Conservation (phyloP, 441 rosid genomes). For the Euphorbia schlechtendalii region DNA sequence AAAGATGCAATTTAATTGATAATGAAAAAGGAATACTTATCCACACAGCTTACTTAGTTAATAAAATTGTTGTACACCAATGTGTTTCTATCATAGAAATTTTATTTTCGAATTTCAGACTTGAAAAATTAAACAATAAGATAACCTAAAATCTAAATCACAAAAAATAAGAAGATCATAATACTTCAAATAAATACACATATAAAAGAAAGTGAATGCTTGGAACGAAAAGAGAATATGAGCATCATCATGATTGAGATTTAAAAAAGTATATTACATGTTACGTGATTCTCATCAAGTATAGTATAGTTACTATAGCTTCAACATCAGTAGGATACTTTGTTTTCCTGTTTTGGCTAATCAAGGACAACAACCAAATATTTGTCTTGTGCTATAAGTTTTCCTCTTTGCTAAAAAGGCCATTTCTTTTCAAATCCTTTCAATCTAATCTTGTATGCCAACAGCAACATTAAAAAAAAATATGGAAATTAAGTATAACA, state of each 20-base stretch:
- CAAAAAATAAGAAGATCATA: too few species aligned
- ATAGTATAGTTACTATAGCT: conserved; percentile 12
- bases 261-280: neutral
- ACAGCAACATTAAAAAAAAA: conserved; percentile 13
- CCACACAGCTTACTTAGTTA: too few species aligned
- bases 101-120: too few species aligned
- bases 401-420: conserved; percentile 21
- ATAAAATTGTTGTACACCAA: too few species aligned
- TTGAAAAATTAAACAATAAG: too few species aligned
- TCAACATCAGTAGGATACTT: conserved; percentile 17
- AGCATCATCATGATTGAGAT: conserved; percentile 25
- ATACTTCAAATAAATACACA: too few species aligned
- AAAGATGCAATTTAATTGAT: too few species aligned
- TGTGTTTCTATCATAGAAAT: too few species aligned
- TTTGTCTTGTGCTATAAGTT: conserved; percentile 32
- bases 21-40: too few species aligned
- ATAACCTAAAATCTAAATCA: too few species aligned
- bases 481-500: neutral
- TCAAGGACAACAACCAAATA: conserved; percentile 23
- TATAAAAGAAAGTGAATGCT: conserved; percentile 25
- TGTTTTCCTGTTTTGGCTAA: conserved; percentile 43
- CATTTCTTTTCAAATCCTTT: conserved; percentile 26
- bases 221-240: conserved; percentile 38
- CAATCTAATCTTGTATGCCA: conserved; percentile 35
- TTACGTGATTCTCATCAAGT: conserved; percentile 25